phyloP scores from a whole-genome alignment of 768 basidiomycete species.

The Leccinum truebloodii region DNA sequence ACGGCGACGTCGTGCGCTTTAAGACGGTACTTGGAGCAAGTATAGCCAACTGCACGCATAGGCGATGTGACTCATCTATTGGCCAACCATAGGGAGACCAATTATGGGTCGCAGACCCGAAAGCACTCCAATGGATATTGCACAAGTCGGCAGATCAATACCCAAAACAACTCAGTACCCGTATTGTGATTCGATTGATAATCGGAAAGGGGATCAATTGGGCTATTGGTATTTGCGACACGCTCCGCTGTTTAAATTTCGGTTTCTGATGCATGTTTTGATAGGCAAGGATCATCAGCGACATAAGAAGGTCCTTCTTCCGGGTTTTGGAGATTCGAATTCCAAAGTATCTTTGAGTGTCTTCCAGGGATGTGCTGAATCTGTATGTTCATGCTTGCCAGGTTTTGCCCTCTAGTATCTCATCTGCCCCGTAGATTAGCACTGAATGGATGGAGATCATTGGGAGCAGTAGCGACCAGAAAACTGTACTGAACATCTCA shows the following conservation, averaged over 20 bases:
- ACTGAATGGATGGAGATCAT: not conserved
- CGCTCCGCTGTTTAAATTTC: not conserved
- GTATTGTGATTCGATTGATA: slow-evolving; percentile 2
- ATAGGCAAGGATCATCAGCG: slow-evolving; percentile 48
- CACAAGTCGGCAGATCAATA: slow-evolving; percentile 46
- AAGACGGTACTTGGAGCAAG: slow-evolving; percentile 31
- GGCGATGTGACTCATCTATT: not conserved
- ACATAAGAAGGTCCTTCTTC: slow-evolving; percentile 55
- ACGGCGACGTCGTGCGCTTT: slow-evolving; percentile 32
- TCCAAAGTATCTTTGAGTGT: slow-evolving; percentile 50
- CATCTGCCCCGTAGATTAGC: not conserved
- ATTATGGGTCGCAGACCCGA: slow-evolving; percentile 49
- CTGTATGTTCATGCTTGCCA: slow-evolving; percentile 16
- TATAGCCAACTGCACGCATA: not conserved
- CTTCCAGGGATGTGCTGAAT: slow-evolving; percentile 42
- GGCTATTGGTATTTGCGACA: not conserved
- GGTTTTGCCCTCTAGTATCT: not conserved
- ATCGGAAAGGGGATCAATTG: not conserved
- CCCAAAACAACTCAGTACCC: slow-evolving; percentile 35
- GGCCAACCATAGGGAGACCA: slow-evolving; percentile 39
- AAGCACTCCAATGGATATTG: slow-evolving; percentile 42
- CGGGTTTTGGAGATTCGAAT: slow-evolving; percentile 53
- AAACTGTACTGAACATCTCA: not conserved
- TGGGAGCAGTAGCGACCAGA: not conserved
- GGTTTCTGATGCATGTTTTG: not conserved